phyloP scores from a whole-genome alignment of 2,329 filamentous ascomycete species.

The Penicillium concentricum region DNA sequence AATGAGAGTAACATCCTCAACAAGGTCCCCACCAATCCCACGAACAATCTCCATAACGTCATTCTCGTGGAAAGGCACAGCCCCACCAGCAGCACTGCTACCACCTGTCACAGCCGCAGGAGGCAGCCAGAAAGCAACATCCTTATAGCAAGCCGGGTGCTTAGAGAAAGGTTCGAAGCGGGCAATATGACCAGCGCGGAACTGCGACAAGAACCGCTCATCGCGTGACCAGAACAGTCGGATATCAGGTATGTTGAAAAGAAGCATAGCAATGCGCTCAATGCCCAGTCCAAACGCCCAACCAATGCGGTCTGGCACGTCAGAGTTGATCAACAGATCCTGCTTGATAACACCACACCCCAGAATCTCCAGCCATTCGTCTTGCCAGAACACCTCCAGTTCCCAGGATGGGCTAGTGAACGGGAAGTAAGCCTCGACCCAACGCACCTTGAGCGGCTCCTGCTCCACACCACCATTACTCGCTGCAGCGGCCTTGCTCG shows the following conservation, averaged over 20 bases:
- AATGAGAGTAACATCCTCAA: conserved; percentile 81
- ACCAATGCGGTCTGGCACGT: conserved; percentile 70
- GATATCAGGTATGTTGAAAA: conserved; percentile 95
- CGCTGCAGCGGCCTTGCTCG: conserved; percentile 62
- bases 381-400: conserved; percentile 90
- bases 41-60: conserved; percentile 96
- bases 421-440: conserved; percentile 97
- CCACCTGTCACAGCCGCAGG: conserved; percentile 40
- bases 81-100: conserved; percentile 38
- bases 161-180: conserved; percentile 88
- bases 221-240: conserved; percentile 94
- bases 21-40: conserved; percentile 74
- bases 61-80: conserved; percentile 75
- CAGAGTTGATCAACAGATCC: conserved; percentile 73
- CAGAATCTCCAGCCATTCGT: conserved; percentile 92
- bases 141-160: conserved; percentile 83
- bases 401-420: conserved; percentile 97
- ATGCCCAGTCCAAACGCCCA: conserved; percentile 97
- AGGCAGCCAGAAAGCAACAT: conserved; percentile 89
- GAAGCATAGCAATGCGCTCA: conserved; percentile 93
- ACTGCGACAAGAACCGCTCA: conserved; percentile 81
- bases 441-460: conserved; percentile 80
- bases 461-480: conserved; percentile 53
- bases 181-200: conserved; percentile 55
- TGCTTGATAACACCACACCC: conserved; percentile 92